Conservation (phyloP, 1,139 yeast species). For the Pichia terricola region DNA sequence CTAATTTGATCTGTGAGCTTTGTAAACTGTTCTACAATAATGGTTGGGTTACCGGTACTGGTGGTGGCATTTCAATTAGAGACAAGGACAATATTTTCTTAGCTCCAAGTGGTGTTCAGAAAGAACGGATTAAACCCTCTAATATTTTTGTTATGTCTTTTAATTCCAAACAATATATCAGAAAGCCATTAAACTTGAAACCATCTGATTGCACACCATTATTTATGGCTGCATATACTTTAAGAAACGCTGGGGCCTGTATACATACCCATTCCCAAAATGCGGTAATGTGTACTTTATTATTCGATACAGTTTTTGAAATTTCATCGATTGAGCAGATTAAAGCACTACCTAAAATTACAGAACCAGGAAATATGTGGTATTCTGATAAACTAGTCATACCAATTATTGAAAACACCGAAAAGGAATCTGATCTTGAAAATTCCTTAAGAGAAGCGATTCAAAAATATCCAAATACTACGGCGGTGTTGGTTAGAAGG, state of each 20-base stretch:
- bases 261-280: slow-evolving; percentile 90
- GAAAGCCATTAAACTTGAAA: slow-evolving; percentile 58
- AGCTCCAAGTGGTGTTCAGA: slow-evolving; percentile 94
- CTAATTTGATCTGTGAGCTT: slow-evolving; percentile 73
- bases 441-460: slow-evolving; percentile 58
- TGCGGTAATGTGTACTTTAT: slow-evolving; percentile 73
- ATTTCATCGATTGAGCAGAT: slow-evolving; percentile 85
- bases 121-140: slow-evolving; percentile 74
- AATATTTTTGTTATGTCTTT: slow-evolving; percentile 74
- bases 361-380: slow-evolving; percentile 59
- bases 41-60: slow-evolving; percentile 94
- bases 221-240: slow-evolving; percentile 64
- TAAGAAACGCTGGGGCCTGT: slow-evolving; percentile 81
- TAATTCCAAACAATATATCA: slow-evolving; percentile 42
- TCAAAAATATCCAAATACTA: slow-evolving; percentile 57
- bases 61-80: slow-evolving; percentile 85
- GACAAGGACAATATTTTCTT: slow-evolving; percentile 54
- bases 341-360: slow-evolving; percentile 74
- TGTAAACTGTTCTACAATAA: slow-evolving; percentile 69
- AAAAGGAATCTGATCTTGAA: slow-evolving; percentile 80
- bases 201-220: slow-evolving; percentile 93
- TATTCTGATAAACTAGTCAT: slow-evolving; percentile 68
- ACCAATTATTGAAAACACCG: slow-evolving; percentile 86
- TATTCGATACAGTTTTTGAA: slow-evolving; percentile 61
- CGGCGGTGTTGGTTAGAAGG: slow-evolving; percentile 83